phyloP scores from a whole-genome alignment of 169 alveolate species.

The Cryptosporidium canis region DNA sequence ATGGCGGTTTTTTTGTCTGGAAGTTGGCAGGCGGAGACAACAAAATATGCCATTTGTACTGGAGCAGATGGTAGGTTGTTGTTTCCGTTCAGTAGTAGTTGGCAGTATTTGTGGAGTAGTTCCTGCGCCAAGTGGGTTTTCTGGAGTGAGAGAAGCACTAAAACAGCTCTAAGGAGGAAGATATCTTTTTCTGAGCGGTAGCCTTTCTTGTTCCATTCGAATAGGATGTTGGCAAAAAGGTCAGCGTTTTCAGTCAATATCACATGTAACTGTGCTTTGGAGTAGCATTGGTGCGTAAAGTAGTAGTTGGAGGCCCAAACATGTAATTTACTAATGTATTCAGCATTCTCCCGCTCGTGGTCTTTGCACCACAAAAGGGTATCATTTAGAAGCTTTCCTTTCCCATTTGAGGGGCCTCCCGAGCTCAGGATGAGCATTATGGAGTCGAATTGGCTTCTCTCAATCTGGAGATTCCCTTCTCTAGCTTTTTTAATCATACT shows the following conservation, averaged over 20 bases:
- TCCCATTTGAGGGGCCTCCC: conserved; percentile 1
- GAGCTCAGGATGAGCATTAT: conserved; percentile 24
- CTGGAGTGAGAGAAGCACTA: conserved; percentile 10
- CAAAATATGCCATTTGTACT: conserved; percentile 15
- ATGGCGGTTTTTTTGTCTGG: conserved; percentile 20
- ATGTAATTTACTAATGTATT: conserved; percentile 16
- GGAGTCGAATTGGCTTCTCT: neutral
- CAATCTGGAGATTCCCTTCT: neutral
- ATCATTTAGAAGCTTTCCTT: conserved; percentile 22
- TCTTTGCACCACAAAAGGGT: conserved; percentile 54
- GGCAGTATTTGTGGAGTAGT: conserved; percentile 15
- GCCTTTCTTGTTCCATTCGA: conserved; percentile 50
- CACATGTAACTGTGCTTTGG: conserved; percentile 59
- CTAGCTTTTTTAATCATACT: conserved; percentile 48
- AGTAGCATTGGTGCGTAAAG: conserved; percentile 7
- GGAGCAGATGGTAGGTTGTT: conserved; percentile 23
- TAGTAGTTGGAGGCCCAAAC: conserved; percentile 60
- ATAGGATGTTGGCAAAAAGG: conserved; percentile 25
- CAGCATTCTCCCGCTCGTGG: neutral
- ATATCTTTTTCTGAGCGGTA: conserved; percentile 56
- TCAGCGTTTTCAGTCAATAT: conserved; percentile 36
- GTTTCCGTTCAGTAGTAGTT: neutral
- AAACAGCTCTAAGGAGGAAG: conserved; percentile 64
- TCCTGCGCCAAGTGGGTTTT: conserved; percentile 43
- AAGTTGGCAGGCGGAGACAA: conserved; percentile 45